These are phyloP conservation scores for Skeletonema costatum DNA, from an alignment of 108 stramenopile species.

Conservation along the genomic window DNA sequence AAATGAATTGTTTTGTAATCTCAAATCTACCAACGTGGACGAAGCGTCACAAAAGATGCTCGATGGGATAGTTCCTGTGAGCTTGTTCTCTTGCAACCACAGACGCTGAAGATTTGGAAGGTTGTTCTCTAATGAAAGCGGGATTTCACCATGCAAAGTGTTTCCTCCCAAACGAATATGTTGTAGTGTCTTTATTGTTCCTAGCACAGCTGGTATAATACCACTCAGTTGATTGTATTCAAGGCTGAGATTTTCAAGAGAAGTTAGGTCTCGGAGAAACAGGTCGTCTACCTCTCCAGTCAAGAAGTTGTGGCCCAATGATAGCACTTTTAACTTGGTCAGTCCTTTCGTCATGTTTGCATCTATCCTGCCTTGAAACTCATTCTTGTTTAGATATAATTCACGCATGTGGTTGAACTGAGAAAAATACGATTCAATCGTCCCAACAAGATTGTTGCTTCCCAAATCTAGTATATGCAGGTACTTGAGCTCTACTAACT, in stretches of 20 bases:
- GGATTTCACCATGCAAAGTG: conserved; percentile 48
- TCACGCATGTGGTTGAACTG: conserved; percentile 8
- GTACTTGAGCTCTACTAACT: conserved; percentile 9
- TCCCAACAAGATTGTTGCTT: conserved; percentile 3
- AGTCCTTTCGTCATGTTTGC: conserved; percentile 5
- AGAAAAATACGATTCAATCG: not conserved
- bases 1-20: conserved; percentile 29
- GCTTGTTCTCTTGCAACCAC: conserved; percentile 58
- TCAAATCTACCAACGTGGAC: conserved; percentile 10
- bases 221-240: conserved; percentile 46
- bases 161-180: conserved; percentile 57
- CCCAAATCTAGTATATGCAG: conserved; percentile 25
- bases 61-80: conserved; percentile 59
- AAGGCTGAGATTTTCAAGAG: conserved; percentile 40
- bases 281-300: conserved; percentile 18
- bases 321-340: conserved; percentile 12
- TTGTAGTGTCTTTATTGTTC: conserved; percentile 25
- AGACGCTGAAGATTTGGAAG: conserved; percentile 49
- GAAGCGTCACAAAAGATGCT: conserved; percentile 16
- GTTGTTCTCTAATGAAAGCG: conserved; percentile 22
- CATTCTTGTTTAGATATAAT: conserved; percentile 12
- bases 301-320: conserved; percentile 21
- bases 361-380: not conserved
- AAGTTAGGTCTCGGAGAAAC: conserved; percentile 19
- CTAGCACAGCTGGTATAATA: conserved; percentile 44